Conservation (phyloP, 2,329 filamentous ascomycete species). For the Hortaea sp. region DNA sequence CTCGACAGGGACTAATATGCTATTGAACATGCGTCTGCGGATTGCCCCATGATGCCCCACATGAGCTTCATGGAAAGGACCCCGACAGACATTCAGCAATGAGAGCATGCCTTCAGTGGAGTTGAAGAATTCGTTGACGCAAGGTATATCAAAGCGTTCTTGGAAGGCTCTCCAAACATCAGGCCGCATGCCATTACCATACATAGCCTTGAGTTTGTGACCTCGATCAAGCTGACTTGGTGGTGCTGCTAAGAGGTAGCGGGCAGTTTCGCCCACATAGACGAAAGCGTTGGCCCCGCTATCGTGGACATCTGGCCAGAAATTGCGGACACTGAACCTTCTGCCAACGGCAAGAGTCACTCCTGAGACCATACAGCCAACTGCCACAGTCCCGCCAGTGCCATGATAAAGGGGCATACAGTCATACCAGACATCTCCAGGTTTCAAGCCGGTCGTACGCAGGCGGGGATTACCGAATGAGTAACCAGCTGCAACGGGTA, state of each 20-base stretch:
- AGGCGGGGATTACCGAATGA: constrained; percentile 28
- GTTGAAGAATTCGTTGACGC: constrained; percentile 66
- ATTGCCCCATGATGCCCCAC: constrained; percentile 65
- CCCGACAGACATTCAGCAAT: constrained; percentile 34
- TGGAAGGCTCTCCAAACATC: constrained; percentile 59
- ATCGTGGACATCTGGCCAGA: constrained; percentile 63
- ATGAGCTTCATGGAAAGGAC: constrained; percentile 52
- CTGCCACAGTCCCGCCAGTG: constrained; percentile 54
- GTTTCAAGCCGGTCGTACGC: constrained; percentile 25
- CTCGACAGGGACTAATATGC: constrained; percentile 54
- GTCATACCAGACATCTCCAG: constrained; percentile 57
- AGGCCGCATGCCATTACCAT: constrained; percentile 57
- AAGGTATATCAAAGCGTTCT: constrained; percentile 52
- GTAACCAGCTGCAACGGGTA: constrained; percentile 44
- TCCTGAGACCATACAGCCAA: constrained; percentile 46
- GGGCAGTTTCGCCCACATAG: constrained; percentile 68
- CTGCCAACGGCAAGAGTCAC: constrained; percentile 53
- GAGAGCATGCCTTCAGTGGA: constrained; percentile 62
- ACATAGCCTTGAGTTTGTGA: constrained; percentile 51
- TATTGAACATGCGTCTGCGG: constrained; percentile 41
- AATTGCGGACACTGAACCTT: constrained; percentile 58
- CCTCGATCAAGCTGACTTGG: constrained; percentile 50
- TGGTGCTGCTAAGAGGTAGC: constrained; percentile 61
- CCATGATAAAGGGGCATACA: constrained; percentile 74
- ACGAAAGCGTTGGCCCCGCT: constrained; percentile 60